Evolutionary conservation across 352 stramenopile genomes (phyloP), one percentile per base, ranked within the genome.

Genomic region (Globisporangium paroecandrum): DNA sequence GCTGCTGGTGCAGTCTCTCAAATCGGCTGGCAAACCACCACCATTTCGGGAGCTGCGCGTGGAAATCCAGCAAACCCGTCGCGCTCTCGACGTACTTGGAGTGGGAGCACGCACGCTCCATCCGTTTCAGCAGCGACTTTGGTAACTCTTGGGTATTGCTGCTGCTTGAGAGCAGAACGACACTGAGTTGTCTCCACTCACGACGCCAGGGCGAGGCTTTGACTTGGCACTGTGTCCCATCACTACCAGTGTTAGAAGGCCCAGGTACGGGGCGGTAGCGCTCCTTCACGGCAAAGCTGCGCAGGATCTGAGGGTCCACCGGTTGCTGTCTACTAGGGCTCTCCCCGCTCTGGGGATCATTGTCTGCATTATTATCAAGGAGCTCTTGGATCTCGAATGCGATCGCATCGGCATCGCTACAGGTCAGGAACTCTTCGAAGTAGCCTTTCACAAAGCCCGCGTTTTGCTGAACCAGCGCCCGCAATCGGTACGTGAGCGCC

Each of bases 111-210:
- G 80, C 82, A 13, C 71, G 72, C 62, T 90, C 77, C 64, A 90
- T 77, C 24, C 73, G 69, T 5, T 20, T 24, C 47, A 68, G 66
- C 4, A 89, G 58, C 0, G 68, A 18, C 3, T 75, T 34, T 1
- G 68, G 69, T 0, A 81, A 25, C 32, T 56, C 18, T 10, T 24
- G 41, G 43, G 27, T 12, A 29, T n/a, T 43, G 9, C 46, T 68
- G 43, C 22, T 56, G 13, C 38, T 68, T 2, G 61, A 64, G 10
- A 70, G 64, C 24, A 77, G 49, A 20, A 76, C 27, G 8, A 90
- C 65, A 46, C 78, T 87, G 4, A 85, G 65, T 64, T 90, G 82
- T 7, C 80, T 74, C 82, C 82, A 90, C 69, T 90, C 78, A n/a
- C 82, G 80, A 2, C 79, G 69, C 80, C 82, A 90, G 1, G 69